Evolutionary conservation across 148 eudicot species (phyloP), one percentile per base, ranked within the genome.

Genomic region (Limonium bicolor): DNA sequence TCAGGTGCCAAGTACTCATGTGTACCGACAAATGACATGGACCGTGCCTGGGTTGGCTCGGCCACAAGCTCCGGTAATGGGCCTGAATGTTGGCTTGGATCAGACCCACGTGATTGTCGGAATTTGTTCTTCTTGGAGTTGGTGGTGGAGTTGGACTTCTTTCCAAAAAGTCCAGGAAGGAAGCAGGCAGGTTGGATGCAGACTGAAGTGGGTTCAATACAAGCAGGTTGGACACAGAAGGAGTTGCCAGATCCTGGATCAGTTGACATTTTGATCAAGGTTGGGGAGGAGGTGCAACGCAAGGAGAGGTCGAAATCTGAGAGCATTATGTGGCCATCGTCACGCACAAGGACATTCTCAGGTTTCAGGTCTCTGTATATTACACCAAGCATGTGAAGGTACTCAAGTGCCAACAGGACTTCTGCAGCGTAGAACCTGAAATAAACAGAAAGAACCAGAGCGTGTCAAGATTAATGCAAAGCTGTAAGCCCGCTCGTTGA

Each of bases 11-110:
- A 32, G 36, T 68, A 68, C 58, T 68, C 73, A 20, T 68, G 73
- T 21, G 73, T 68, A 11, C 73, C 73, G 5, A 68, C 73, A 9
- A 68, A 68, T 30, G 73, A 68, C 73, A 68, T 68, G 32, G 73
- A 68, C 4, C 73, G 55, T 29, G 73, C 73, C 21, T 58, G 39
- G 5, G 73, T 68, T 6, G 73, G 73, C 62, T 68, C 73, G 0
- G 73, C 73, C 5, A 68, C 49, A 12, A 68, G 73, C 64, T 68
- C 73, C 0, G 59, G 71, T 16, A 66, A 57, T 14, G 40, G 16
- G 1, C 22, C 52, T 3, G 49, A 28, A 36, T 46, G 57, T 3
- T 12, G 30, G 12, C 61, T 20, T 4, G 28, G 35, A 14, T 66
- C 66, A 13, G 39, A 1, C 16, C 37, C 50, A 19, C 15, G 61